phyloP scores from a whole-genome alignment of 116 monocot species.

The Dioscorea cayenensis region DNA sequence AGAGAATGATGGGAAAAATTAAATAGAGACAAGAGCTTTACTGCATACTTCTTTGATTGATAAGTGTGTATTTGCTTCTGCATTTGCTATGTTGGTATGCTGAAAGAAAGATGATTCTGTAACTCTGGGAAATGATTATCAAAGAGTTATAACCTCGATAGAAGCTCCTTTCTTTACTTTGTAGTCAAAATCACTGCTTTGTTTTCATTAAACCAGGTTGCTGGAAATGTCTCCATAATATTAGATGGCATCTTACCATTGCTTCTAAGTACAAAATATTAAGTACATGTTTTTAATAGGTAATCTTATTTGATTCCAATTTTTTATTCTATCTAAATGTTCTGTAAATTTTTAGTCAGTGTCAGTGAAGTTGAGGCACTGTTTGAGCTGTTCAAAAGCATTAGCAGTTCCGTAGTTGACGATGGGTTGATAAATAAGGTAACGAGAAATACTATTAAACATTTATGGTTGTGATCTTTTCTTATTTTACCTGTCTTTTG shows the following conservation, averaged over 20 bases:
- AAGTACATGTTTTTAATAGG: background rate
- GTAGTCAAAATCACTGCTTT: background rate
- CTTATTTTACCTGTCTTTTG: background rate
- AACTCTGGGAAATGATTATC: too few species aligned
- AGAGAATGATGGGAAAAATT: too few species aligned
- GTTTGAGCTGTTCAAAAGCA: constrained; percentile 92
- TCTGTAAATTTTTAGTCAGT: constrained; percentile 46
- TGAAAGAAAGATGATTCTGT: too few species aligned
- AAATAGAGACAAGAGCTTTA: too few species aligned
- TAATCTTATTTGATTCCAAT: background rate
- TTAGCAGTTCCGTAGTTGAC: constrained; percentile 82
- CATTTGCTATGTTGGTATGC: too few species aligned
- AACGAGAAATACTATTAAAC: background rate
- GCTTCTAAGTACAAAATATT: background rate
- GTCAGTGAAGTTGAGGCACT: constrained; percentile 96
- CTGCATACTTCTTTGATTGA: too few species aligned
- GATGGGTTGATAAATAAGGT: constrained; percentile 97
- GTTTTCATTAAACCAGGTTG: background rate
- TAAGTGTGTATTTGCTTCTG: too few species aligned
- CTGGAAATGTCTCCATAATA: background rate
- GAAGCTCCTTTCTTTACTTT: too few species aligned
- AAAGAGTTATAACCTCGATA: too few species aligned
- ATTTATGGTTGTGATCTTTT: background rate
- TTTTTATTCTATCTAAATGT: background rate
- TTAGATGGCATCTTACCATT: background rate